Percentiles rank a stretch among this genome's conserved stretches.
These are phyloP conservation scores for Aspergillus nomiae DNA, from an alignment of 2,329 filamentous ascomycete genomes.

Conservation along the genomic window DNA sequence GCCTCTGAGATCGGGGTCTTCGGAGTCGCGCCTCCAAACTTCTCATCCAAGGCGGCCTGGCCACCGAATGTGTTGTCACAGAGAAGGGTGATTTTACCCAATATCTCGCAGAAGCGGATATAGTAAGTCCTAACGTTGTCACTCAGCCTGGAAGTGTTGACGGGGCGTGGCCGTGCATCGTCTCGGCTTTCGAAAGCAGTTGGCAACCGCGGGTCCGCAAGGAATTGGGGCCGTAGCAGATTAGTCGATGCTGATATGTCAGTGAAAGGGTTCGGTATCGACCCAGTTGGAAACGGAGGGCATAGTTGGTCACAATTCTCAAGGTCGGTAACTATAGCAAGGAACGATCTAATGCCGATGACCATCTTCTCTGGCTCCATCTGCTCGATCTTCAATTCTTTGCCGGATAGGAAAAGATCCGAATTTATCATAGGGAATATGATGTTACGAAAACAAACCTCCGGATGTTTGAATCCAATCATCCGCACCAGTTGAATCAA, in stretches of 20 bases:
- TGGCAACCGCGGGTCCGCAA: constrained; percentile 37
- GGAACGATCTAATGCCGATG: constrained; percentile 91
- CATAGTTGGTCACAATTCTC: constrained; percentile 77
- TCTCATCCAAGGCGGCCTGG: constrained; percentile 92
- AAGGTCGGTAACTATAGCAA: constrained; percentile 89
- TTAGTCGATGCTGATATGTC: constrained; percentile 39
- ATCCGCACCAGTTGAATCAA: constrained; percentile 92
- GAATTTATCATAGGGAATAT: constrained; percentile 96
- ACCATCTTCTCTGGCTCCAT: constrained; percentile 96
- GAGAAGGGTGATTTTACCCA: constrained; percentile 93
- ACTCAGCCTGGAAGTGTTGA: constrained; percentile 64
- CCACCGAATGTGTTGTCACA: constrained; percentile 97
- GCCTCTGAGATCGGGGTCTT: constrained; percentile 95
- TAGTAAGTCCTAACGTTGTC: constrained; percentile 85
- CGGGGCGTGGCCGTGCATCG: constrained; percentile 47
- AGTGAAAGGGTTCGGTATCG: constrained; percentile 39
- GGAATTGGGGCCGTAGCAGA: constrained; percentile 39
- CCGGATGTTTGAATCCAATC: constrained; percentile 89
- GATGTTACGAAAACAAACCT: constrained; percentile 87
- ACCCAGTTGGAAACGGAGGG: constrained; percentile 80
- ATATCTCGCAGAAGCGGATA: constrained; percentile 85
- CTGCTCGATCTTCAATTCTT: constrained; percentile 84
- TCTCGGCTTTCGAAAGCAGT: constrained; percentile 33
- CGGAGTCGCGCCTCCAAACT: constrained; percentile 81
- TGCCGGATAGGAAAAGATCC: constrained; percentile 76